Percentiles rank a stretch among this genome's conserved stretches.
Evolutionary conservation across 495 filamentous ascomycete species (phyloP).

Genomic region (Neurospora sp.): DNA sequence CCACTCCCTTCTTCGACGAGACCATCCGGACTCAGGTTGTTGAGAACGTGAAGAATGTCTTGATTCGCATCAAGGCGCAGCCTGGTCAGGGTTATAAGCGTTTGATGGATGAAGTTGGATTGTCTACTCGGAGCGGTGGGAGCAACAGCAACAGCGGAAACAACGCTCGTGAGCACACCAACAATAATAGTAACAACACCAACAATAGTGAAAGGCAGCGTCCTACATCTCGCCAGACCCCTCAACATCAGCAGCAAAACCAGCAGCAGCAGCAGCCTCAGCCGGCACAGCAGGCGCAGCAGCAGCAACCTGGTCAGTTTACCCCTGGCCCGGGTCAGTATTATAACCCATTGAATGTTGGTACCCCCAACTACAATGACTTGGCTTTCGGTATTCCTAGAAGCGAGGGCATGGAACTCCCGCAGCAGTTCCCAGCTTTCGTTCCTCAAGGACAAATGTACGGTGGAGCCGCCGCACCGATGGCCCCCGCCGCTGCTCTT

Average conservation of each 20-base stretch:
- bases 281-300: slow-evolving; percentile 13
- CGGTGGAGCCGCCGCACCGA: slow-evolving; percentile 34
- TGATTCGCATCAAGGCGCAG: slow-evolving; percentile 82
- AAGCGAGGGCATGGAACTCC: slow-evolving; percentile 46
- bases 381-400: slow-evolving; percentile 43
- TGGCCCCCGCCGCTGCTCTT: slow-evolving; percentile 35
- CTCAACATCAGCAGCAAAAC: slow-evolving; percentile 11
- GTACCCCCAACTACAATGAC: slow-evolving; percentile 25
- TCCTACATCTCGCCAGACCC: slow-evolving; percentile 2
- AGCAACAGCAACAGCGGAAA: slow-evolving; percentile 38
- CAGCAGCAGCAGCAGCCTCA: slow-evolving; percentile 14
- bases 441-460: slow-evolving; percentile 41
- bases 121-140: slow-evolving; percentile 47
- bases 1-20: slow-evolving; percentile 96
- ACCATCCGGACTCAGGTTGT: slow-evolving; percentile 76
- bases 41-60: slow-evolving; percentile 81
- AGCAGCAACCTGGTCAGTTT: slow-evolving; percentile 22
- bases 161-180: slow-evolving; percentile 24
- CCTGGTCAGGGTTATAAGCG: slow-evolving; percentile 96
- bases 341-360: slow-evolving; percentile 31
- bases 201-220: slow-evolving; percentile 16
- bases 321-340: slow-evolving; percentile 22
- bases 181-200: slow-evolving; percentile 27
- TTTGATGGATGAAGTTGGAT: slow-evolving; percentile 91
- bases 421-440: slow-evolving; percentile 41